These are phyloP conservation scores for Phialocephala subalpina DNA, from an alignment of 2,329 filamentous ascomycete genomes.

Conservation along the genomic window DNA sequence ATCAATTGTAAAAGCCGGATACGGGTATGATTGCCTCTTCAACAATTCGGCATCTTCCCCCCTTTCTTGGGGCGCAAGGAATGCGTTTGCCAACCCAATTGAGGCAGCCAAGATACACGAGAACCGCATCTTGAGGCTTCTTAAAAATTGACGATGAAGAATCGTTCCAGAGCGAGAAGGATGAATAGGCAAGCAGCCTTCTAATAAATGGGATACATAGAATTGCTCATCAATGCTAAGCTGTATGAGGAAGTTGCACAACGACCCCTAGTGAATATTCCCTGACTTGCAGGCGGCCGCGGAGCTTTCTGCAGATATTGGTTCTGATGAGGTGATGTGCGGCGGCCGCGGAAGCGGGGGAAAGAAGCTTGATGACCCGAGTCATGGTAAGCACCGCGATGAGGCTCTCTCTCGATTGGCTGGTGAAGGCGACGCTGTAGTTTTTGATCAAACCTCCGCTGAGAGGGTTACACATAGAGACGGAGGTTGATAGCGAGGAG, in stretches of 20 bases:
- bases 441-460: background rate
- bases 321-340: background rate
- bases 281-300: conserved; percentile 1
- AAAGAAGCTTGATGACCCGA: conserved; percentile 3
- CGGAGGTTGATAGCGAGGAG: background rate
- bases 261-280: background rate
- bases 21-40: conserved; percentile 23
- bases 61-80: background rate
- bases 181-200: background rate
- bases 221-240: conserved; percentile 7
- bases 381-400: background rate
- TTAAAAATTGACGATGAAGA: background rate
- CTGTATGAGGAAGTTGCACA: conserved; percentile 9
- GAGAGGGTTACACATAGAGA: background rate
- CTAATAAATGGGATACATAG: conserved; percentile 4
- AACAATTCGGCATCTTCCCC: conserved; percentile 9
- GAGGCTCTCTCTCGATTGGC: background rate
- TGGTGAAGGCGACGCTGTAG: background rate
- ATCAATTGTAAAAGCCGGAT: conserved; percentile 34
- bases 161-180: background rate
- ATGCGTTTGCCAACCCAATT: conserved; percentile 20
- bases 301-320: background rate
- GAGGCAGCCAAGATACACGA: conserved; percentile 12
- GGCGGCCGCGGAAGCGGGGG: conserved; percentile 3
- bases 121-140: background rate